Evolutionary conservation across 805 yeast species (phyloP), one percentile per base, ranked within the genome.

Genomic region (Lipomyces orientalis): DNA sequence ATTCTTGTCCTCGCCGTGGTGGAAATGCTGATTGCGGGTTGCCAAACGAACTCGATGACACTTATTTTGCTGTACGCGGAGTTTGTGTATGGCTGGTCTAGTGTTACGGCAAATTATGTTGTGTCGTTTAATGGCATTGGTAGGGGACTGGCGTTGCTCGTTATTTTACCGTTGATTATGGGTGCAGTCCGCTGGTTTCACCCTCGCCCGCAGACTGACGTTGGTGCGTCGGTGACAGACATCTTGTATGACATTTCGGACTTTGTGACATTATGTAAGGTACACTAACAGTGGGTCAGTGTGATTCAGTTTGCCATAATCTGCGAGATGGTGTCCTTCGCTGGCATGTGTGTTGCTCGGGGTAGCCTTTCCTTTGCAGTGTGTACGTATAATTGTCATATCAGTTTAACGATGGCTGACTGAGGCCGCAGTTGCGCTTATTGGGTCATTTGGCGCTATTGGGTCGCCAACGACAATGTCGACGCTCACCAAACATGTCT

Each of bases 21-120:
- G 22, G 71, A 73, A 43, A 64, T 70, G 33, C 52, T 64, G 49
- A 51, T 68, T 29, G 43, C 64, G 35, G 69, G 71, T 5, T 29
- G 54, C 19, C 65, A 67, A 9, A 60, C 57, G 6, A 71, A 71
- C n/a, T 61, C 64, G 43, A 35, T 65, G 16, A 46, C 49, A 55
- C 62, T 63, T 19, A 46, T 71, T 25, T 54, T 77, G 60, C 62
- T 77, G 33, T 76, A 73, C 56, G 70, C 74, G 2, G 77, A 77
- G 57, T 59, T 73, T 55, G 59, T 59, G 54, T 76, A 75, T 65
- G 65, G 74, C 29, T 77, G 79, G 79, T 73, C 79, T 2, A 63
- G 77, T 2, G 71, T 75, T 12, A 73, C 73, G 62, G 73, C 75
- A 1, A 77, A 79, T 9, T 75, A 74, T 64, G 61, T 75, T 52